Conservation (phyloP, 1,284 basidiomycete genomes). For the Cryptococcus sp. region DNA sequence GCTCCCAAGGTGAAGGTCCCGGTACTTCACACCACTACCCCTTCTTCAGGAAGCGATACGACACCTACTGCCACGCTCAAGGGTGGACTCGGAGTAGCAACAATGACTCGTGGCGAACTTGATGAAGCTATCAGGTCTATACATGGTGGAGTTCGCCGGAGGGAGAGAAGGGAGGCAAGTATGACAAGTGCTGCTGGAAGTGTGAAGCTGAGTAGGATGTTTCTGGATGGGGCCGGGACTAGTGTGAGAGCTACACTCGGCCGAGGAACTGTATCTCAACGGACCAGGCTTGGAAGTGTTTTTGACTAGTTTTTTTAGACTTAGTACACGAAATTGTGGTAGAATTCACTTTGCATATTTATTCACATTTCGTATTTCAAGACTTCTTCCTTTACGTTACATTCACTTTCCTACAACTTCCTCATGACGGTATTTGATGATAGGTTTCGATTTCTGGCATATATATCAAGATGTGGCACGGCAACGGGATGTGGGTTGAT, state of each 20-base stretch:
- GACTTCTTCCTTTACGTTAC: neutral
- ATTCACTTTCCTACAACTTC: neutral
- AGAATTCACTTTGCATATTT: neutral
- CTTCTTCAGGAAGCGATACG: neutral
- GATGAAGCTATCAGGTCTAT: slow-evolving; percentile 78
- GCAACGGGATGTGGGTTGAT: neutral
- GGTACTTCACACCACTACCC: neutral
- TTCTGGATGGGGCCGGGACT: slow-evolving; percentile 58
- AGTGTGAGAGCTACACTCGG: neutral
- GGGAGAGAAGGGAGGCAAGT: slow-evolving; percentile 54
- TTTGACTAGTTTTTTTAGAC: neutral
- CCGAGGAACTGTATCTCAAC: neutral
- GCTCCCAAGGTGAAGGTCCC: neutral
- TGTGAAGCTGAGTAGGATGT: slow-evolving; percentile 63
- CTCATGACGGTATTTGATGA: neutral
- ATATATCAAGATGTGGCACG: neutral
- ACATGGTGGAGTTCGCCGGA: slow-evolving; percentile 60
- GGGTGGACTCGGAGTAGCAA: slow-evolving; percentile 33
- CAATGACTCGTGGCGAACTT: slow-evolving; percentile 67
- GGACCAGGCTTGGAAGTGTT: neutral
- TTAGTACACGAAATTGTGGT: neutral
- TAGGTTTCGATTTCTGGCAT: neutral
- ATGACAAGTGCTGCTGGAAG: slow-evolving; percentile 5
- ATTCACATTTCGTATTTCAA: neutral
- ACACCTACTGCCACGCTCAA: neutral